Conservation (phyloP, 768 basidiomycete species). For the Agrocybe chaxingu region DNA sequence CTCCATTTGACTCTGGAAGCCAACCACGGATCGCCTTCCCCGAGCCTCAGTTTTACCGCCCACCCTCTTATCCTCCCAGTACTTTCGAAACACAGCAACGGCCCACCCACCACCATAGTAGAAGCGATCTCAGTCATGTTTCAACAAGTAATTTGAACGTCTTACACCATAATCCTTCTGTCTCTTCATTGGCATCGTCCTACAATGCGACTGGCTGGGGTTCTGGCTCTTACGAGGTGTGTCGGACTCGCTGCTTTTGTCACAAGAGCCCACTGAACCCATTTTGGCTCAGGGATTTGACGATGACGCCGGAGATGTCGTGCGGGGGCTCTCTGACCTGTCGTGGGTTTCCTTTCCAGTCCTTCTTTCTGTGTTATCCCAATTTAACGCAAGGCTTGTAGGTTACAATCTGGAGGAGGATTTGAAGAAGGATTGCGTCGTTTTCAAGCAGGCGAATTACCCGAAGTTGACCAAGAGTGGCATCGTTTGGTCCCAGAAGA, state of each 20-base stretch:
- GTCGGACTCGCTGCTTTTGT: constrained; percentile 6
- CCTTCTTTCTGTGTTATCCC: constrained; percentile 23
- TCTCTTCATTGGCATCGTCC: constrained; percentile 33
- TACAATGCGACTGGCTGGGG: constrained; percentile 33
- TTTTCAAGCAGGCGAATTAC: constrained; percentile 66
- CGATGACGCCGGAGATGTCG: constrained; percentile 10
- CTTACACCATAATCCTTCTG: constrained; percentile 30
- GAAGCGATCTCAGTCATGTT: constrained; percentile 29
- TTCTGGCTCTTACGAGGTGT: constrained; percentile 30
- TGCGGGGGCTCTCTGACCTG: constrained; percentile 14
- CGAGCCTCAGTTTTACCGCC: constrained; percentile 50
- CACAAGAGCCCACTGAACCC: neutral
- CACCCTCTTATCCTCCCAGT: constrained; percentile 32
- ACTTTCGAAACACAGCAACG: constrained; percentile 18
- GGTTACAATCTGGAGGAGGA: constrained; percentile 61
- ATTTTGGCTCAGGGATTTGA: constrained; percentile 13
- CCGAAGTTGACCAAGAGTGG: constrained; percentile 81
- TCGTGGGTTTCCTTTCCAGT: constrained; percentile 22
- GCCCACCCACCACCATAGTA: constrained; percentile 34
- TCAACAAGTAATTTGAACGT: constrained; percentile 9
- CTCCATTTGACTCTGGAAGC: constrained; percentile 25
- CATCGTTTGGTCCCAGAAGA: constrained; percentile 70
- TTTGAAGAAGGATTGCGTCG: constrained; percentile 61
- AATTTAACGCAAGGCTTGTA: constrained; percentile 25
- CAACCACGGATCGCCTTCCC: constrained; percentile 38